Percentiles rank a stretch among this genome's conserved stretches.
Conservation (phyloP, 257 asterid species). For the Solanum tarapatanum region DNA sequence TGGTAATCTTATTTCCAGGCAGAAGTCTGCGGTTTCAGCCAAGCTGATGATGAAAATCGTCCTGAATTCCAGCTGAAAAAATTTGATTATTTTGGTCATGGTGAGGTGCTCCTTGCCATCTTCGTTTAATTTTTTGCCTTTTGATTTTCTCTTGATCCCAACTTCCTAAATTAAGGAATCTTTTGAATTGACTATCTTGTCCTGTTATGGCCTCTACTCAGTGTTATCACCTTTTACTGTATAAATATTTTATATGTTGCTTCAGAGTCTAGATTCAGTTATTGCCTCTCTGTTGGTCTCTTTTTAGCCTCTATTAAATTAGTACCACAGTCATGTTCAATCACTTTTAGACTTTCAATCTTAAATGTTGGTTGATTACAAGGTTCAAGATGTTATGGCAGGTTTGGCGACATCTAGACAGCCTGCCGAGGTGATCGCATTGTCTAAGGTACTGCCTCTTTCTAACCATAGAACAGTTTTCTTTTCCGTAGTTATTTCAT, state of each 20-base stretch:
- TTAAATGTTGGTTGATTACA: background rate
- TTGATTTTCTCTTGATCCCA: background rate
- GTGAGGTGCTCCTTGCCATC: constrained; percentile 31
- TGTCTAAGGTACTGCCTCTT: constrained; percentile 52
- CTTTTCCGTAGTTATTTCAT: background rate
- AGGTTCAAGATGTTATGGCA: constrained; percentile 28
- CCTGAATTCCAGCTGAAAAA: constrained; percentile 62
- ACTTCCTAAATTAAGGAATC: background rate
- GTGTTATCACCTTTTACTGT: background rate
- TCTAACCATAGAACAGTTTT: background rate
- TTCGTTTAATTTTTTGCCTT: background rate
- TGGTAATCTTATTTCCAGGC: constrained; percentile 39
- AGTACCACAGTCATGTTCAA: background rate
- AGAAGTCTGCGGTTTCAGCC: constrained; percentile 62
- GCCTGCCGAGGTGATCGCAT: constrained; percentile 69
- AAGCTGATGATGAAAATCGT: constrained; percentile 43
- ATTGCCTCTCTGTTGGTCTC: background rate
- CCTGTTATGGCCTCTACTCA: background rate
- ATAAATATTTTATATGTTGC: background rate
- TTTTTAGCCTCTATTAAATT: background rate
- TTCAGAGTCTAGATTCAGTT: background rate
- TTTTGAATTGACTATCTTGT: background rate
- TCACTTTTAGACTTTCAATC: background rate
- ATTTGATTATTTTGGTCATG: constrained; percentile 78
- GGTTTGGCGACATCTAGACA: constrained; percentile 47